phyloP scores from a whole-genome alignment of 2,329 filamentous ascomycete species.

The Microdochium nivale region DNA sequence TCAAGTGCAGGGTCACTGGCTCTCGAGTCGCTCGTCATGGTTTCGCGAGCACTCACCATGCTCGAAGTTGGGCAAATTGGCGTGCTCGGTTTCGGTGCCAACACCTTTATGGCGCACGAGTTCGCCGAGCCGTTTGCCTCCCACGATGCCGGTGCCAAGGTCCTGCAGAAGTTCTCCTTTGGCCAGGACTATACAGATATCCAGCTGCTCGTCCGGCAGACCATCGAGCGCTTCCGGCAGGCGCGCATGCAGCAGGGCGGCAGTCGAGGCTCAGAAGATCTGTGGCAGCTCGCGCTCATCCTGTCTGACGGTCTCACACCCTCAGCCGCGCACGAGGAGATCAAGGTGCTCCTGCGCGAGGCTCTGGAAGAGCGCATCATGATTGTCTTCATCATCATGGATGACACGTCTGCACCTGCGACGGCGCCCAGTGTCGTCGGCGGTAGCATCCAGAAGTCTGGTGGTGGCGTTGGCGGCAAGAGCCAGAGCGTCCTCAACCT shows the following conservation, averaged over 20 bases:
- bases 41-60: constrained; percentile 80
- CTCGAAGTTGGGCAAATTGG: constrained; percentile 92
- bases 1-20: constrained; percentile 67
- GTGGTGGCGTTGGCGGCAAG: constrained; percentile 22
- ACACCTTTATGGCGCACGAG: constrained; percentile 76
- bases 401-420: constrained; percentile 40
- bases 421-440: not conserved
- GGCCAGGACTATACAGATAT: constrained; percentile 82
- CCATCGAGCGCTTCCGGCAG: constrained; percentile 71
- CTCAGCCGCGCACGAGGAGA: constrained; percentile 67
- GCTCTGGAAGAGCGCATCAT: constrained; percentile 92
- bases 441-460: not conserved
- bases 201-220: constrained; percentile 64
- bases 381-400: constrained; percentile 96
- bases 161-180: constrained; percentile 80
- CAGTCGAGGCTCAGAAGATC: constrained; percentile 49
- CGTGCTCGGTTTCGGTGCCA: constrained; percentile 79
- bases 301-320: constrained; percentile 92
- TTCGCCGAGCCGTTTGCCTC: constrained; percentile 75
- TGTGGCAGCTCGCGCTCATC: constrained; percentile 93
- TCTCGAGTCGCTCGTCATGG: constrained; percentile 88
- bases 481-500: constrained; percentile 72
- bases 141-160: constrained; percentile 68
- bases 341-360: constrained; percentile 73
- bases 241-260: constrained; percentile 53